Base-by-base conservation (phyloP, 257 asterid genomes). In the Primulina tabacum region DNA sequence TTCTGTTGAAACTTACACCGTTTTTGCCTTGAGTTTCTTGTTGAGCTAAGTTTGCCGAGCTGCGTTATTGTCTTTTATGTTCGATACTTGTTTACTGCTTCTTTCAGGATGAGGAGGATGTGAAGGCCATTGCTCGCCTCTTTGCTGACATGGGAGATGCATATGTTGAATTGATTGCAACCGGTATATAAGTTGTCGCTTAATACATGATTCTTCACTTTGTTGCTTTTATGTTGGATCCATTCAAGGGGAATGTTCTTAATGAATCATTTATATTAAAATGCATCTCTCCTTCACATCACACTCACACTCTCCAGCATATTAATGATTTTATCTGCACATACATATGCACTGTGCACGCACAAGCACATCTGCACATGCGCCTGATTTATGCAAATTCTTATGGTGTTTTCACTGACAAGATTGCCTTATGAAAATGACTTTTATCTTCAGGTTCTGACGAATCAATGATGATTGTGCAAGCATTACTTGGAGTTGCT, bases 141-240 rank as follows among this genome's bases (percentile, higher is more conserved):
- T 88, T 94, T 84, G 96, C 97, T 71, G 99, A 94, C 80, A 85
- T 91, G 97, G 99, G 97, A 10, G 97, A 94, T 78, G 90, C 99
- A 17, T 94, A 94, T 79, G 99, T 88, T 76, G 97, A 94, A 81
- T 73, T 91, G 82, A 94, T 94, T 81, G 97, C 99, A 30, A 91
- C 92, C 66, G 97, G 99, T 94, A 93, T 63, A 65, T 65, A 60
- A 59, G 73, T 73, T 59, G 53, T 62, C 21, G 60, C 68, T 62
- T 71, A 65, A 71, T 74, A 62, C 75, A 33, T 72, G 62, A 59
- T 53, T 72, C 70, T 35, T 17, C 71, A 29, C 62, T 65, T 21
- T 18, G 32, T 68, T 75, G 24, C 69, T 70, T 24, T 58, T 40
- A 60, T 65, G 64, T 56, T 66, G 62, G 26, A n/a, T 32, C 56